Evolutionary conservation across 2,329 filamentous ascomycete species (phyloP).

Genomic region (Hortaea werneckii): DNA sequence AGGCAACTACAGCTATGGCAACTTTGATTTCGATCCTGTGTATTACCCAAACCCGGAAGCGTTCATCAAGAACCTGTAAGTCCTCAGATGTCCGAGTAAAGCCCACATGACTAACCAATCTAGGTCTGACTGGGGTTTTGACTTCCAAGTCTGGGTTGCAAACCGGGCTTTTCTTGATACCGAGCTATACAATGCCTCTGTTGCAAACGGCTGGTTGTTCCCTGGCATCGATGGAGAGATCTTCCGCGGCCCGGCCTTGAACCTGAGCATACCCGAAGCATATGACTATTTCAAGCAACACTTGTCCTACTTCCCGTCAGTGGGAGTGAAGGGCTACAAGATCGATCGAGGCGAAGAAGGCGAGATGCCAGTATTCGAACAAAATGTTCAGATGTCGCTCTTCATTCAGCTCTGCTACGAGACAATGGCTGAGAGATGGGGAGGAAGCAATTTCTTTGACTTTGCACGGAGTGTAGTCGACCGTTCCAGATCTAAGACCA

Average conservation of each 20-base stretch:
- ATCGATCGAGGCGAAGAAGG: constrained; percentile 31
- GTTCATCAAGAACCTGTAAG: constrained; percentile 25
- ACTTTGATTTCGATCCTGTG: constrained; percentile 27
- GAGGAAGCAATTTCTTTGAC: constrained; percentile 22
- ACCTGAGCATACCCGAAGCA: constrained; percentile 28
- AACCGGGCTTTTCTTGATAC: constrained; percentile 27
- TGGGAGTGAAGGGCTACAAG: constrained; percentile 30
- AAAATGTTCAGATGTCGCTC: constrained; percentile 27
- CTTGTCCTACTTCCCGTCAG: constrained; percentile 21
- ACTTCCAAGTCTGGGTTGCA: constrained; percentile 30
- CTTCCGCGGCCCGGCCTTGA: constrained; percentile 26
- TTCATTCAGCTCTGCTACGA: constrained; percentile 26
- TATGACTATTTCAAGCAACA: constrained; percentile 26
- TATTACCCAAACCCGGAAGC: constrained; percentile 23
- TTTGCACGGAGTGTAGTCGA: constrained; percentile 29
- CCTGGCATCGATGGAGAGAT: constrained; percentile 17
- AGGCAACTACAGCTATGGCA: constrained; percentile 1
- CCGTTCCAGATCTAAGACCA: constrained; percentile 20
- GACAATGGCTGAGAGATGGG: constrained; percentile 24
- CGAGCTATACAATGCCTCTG: constrained; percentile 24
- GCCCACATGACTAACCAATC: neutral
- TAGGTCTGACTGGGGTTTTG: constrained; percentile 17
- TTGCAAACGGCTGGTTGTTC: constrained; percentile 25
- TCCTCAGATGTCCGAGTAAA: neutral
- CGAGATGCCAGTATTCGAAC: constrained; percentile 29